Evolutionary conservation across 176 grass and related monocot genomes (phyloP), one percentile per base, ranked within the genome.

Genomic region (Canna indica): DNA sequence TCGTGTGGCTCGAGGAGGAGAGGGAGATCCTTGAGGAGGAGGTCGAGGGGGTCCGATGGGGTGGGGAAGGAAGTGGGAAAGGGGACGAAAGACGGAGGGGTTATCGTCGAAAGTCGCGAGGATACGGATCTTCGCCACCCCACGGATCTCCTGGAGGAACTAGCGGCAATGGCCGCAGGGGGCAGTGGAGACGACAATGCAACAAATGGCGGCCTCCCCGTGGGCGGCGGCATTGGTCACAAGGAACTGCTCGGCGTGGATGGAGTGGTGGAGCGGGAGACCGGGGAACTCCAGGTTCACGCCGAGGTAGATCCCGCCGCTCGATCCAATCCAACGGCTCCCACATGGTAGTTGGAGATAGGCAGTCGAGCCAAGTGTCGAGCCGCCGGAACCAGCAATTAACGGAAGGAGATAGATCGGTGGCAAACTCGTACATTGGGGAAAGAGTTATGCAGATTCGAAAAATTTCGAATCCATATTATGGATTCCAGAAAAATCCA

Each of bases 81-180:
- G 50, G 12, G 88, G 70, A 54, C 85, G 83, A 68, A 86, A 96
- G 67, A 79, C 83, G 4, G 46, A 3, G 26, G 85, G 83, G 13
- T 73, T 59, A 0, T 80, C 83, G 73, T 96, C 91, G 66, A 78
- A 64, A 60, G 91, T 96, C 4, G 91, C 88, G 31, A 96, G 58
- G 73, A 96, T 81, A 0, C 77, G 78, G 70, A 91, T 96, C 73
- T 83, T 76, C 56, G 69, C 53, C 16, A 88, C 88, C n/a, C n/a
- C n/a, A n/a, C n/a, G n/a, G n/a, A n/a, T n/a, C n/a, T n/a, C n/a
- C n/a, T n/a, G n/a, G n/a, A 96, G 78, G 76, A 96, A 96, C 83
- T 96, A 88, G 71, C 91, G 79, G 83, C 91, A 96, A 81, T 96
- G 91, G 76, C 88, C 91, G 73, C 88, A 96, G 17, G 91, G 91